A percentile compares a stretch with the other conserved stretches of the same genome.
Evolutionary conservation across 2,329 filamentous ascomycete genomes (phyloP).

Genomic region (Pseudohalonectria lignicola): DNA sequence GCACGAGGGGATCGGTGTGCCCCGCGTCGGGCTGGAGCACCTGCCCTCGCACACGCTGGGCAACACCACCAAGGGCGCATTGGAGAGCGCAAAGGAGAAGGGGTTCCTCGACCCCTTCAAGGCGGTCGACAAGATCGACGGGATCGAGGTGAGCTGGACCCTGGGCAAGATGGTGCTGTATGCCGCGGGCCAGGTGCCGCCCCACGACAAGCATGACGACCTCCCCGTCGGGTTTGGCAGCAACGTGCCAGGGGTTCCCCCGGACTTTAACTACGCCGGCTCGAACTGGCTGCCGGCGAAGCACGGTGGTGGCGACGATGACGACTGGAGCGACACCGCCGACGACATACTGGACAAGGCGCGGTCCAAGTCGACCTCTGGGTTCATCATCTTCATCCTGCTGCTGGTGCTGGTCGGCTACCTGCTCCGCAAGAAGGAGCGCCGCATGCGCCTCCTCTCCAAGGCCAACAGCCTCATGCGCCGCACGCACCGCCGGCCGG

Average conservation of each 20-base stretch:
- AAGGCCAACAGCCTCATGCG: conserved; percentile 34
- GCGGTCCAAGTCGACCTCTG: conserved; percentile 57
- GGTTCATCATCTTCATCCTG: conserved; percentile 67
- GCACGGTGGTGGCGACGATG: conserved; percentile 34
- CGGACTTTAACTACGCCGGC: conserved; percentile 77
- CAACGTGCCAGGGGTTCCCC: conserved; percentile 58
- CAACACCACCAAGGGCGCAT: conserved; percentile 65
- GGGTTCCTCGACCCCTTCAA: conserved; percentile 80
- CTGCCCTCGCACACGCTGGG: conserved; percentile 38
- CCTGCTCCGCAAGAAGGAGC: conserved; percentile 69
- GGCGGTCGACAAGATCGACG: conserved; percentile 84
- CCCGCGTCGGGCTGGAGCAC: conserved; percentile 68
- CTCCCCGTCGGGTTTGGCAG: conserved; percentile 87
- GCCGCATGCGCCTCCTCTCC: conserved; percentile 50
- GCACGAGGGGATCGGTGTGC: conserved; percentile 91
- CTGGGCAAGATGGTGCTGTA: conserved; percentile 94
- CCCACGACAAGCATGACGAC: conserved; percentile 38
- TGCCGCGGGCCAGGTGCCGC: conserved; percentile 76
- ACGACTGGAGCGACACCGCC: conserved; percentile 41
- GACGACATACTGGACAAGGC: conserved; percentile 54
- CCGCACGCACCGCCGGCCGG: conserved; percentile 27
- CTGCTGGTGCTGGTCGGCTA: conserved; percentile 60
- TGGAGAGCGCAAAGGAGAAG: conserved; percentile 58
- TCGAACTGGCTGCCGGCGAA: conserved; percentile 32
- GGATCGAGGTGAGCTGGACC: conserved; percentile 93